Percentiles rank a stretch among this genome's conserved stretches.
These are phyloP conservation scores for Trypanosoma platydactyli DNA, from an alignment of 208 protist genomes.

Conservation along the genomic window DNA sequence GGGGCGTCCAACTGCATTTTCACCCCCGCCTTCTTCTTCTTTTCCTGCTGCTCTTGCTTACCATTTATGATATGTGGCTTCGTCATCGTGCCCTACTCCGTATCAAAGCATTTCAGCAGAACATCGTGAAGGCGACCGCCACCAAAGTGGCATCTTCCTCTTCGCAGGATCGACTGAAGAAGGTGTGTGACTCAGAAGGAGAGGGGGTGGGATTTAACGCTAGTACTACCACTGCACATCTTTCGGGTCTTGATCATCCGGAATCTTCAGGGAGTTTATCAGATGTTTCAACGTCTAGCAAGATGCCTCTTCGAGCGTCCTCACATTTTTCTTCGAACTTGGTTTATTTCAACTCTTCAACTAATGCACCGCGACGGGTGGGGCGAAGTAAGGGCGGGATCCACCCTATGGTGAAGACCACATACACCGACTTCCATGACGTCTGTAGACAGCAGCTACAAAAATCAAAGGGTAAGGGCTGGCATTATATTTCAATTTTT, in stretches of 20 bases:
- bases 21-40: slow-evolving; percentile 31
- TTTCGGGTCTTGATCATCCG: too few relatives aligned
- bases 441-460: slow-evolving; percentile 47
- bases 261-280: too few relatives aligned
- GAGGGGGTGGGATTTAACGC: too few relatives aligned
- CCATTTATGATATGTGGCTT: slow-evolving; percentile 34
- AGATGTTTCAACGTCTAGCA: too few relatives aligned
- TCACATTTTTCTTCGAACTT: too few relatives aligned
- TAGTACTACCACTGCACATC: too few relatives aligned
- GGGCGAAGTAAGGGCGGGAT: slow-evolving; percentile 9
- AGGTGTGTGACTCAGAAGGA: too few relatives aligned
- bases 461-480: slow-evolving; percentile 38
- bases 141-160: too few relatives aligned
- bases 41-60: slow-evolving; percentile 31
- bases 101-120: slow-evolving; percentile 22
- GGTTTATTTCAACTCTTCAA: too few relatives aligned
- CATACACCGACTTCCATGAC: slow-evolving; percentile 44
- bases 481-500: slow-evolving; percentile 40
- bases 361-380: too few relatives aligned
- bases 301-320: too few relatives aligned
- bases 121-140: neutral
- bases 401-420: slow-evolving; percentile 38
- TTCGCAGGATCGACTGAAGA: too few relatives aligned
- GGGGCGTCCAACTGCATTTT: slow-evolving; percentile 11
- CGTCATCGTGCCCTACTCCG: slow-evolving; percentile 36